phyloP scores from a whole-genome alignment of 805 yeast species.

The Debaryomyces castellii region DNA sequence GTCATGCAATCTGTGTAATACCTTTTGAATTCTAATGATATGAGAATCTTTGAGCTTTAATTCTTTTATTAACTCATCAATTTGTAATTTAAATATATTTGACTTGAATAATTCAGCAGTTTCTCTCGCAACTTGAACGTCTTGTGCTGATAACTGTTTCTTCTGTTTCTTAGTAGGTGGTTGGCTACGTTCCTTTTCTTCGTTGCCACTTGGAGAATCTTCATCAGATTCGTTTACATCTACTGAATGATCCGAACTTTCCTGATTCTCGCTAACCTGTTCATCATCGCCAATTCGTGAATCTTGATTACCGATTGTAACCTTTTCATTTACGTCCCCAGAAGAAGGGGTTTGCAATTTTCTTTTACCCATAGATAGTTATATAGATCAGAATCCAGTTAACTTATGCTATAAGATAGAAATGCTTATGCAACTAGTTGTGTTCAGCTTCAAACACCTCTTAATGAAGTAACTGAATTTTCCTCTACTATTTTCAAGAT shows the following conservation, averaged over 20 bases:
- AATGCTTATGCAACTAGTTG: background rate
- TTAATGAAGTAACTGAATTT: background rate
- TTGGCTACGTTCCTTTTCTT: conserved; percentile 8
- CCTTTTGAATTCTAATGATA: conserved; percentile 66
- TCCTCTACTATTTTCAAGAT: conserved; percentile 1
- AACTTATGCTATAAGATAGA: conserved; percentile 1
- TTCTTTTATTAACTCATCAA: conserved; percentile 86
- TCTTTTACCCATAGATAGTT: conserved; percentile 24
- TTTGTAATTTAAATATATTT: conserved; percentile 91
- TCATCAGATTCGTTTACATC: conserved; percentile 27
- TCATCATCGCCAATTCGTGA: background rate
- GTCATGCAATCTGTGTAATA: conserved; percentile 70
- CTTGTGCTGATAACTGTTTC: conserved; percentile 63
- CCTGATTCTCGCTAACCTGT: background rate
- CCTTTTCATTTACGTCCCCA: conserved; percentile 1
- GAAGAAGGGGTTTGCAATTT: conserved; percentile 10
- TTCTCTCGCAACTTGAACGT: conserved; percentile 87
- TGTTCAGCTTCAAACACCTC: background rate
- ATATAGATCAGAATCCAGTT: background rate
- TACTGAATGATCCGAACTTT: conserved; percentile 7
- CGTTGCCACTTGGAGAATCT: conserved; percentile 16
- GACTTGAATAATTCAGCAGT: conserved; percentile 93
- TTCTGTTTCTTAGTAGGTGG: conserved; percentile 34
- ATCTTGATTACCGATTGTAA: background rate
- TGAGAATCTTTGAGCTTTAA: conserved; percentile 71